Base-by-base conservation (phyloP, 2,329 filamentous ascomycete genomes). In the Phaeophleospora eucalypticola region DNA sequence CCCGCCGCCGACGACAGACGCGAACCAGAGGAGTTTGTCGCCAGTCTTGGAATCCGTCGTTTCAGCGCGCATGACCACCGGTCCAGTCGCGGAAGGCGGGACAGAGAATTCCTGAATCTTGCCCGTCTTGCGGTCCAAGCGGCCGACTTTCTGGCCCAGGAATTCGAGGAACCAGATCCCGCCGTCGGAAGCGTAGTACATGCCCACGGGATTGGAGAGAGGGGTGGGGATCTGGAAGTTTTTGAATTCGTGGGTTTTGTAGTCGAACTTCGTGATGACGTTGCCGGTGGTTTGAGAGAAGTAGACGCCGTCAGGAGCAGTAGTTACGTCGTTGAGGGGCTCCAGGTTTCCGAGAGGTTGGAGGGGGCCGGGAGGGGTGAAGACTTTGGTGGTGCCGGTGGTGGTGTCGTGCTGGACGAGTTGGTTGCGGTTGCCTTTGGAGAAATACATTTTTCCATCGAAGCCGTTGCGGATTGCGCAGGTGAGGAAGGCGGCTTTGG, bases 401-500 rank as follows among this genome's bases (percentile, higher is more conserved):
- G 24, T 41, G 2, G 35, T 35, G 24, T 51, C 21, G 41, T 46
- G 41, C 18, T 46, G 43, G 3, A 51, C 48, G 18, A 47, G 48
- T 36, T 51, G 48, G 15, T 51, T 51, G 3, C 44, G 21, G 29
- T 43, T 43, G 8, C 44, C 48, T 17, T 51, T 46, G 21, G 35
- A 38, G 32, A 43, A 43, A 37, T 51, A 51, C 43, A 51, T 39
- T 15, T 47, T 46, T 4, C 40, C 43, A 29, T 51, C 48, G 21
- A 38, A 46, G 18, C 48, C 48, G 15, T 41, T 51, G 24, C 48
- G 40, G 20, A 51, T 47, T 15, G 48, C 48, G 40, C 48, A 51
- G 32, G 34, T 43, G 3, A 46, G 36, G 15, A 42, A 41, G n/a
- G 41, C 44, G 9, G 35, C 35, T 33, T 51, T 46, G 29, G 43